phyloP scores from a whole-genome alignment of 2,329 filamentous ascomycete genomes.

The Epichloe gansuensis region DNA sequence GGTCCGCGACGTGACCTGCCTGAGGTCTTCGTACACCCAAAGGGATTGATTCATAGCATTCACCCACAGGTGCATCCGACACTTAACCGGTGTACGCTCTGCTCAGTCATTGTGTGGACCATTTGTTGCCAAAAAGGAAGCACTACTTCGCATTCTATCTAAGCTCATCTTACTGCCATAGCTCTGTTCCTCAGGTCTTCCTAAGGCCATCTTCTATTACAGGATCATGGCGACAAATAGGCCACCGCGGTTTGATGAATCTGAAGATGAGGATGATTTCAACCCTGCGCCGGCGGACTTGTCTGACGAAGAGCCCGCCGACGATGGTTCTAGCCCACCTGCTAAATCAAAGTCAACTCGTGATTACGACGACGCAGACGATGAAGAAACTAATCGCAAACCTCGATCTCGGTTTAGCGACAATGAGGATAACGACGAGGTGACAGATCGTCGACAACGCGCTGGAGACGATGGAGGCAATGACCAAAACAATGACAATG shows the following conservation, averaged over 20 bases:
- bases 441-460: not conserved
- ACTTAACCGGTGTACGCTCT: too few species aligned
- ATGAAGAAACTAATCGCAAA: constrained; percentile 21
- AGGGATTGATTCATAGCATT: too few species aligned
- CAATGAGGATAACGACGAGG: constrained; percentile 31
- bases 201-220: not conserved
- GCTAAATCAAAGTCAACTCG: constrained; percentile 21
- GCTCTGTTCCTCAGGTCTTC: not conserved
- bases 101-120: too few species aligned
- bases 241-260: constrained; percentile 41
- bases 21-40: too few species aligned
- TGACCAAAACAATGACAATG: constrained; percentile 21
- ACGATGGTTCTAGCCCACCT: constrained; percentile 24
- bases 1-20: too few species aligned
- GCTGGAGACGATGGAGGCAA: constrained; percentile 13
- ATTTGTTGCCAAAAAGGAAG: too few species aligned
- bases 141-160: too few species aligned
- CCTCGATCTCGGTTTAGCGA: constrained; percentile 15
- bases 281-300: constrained; percentile 65
- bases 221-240: constrained; percentile 35
- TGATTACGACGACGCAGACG: constrained; percentile 13
- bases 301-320: constrained; percentile 46
- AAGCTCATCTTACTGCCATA: not conserved
- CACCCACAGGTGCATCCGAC: too few species aligned
- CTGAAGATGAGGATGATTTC: constrained; percentile 77